These are phyloP conservation scores for Lotmaria passim DNA, from an alignment of 208 protist genomes.

Conservation along the genomic window DNA sequence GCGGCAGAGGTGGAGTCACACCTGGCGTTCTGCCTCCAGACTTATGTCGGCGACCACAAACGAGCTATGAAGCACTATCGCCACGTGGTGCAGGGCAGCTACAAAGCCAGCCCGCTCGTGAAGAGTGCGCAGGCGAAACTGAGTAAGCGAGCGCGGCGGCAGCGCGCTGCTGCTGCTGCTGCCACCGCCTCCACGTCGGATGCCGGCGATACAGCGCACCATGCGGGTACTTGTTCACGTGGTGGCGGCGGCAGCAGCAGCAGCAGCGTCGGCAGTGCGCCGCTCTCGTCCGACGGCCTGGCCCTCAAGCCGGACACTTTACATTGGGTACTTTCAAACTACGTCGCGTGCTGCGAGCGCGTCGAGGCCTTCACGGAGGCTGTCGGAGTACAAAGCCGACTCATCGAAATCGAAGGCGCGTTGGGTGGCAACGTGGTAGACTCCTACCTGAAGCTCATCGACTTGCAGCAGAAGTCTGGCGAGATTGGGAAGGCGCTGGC, in stretches of 20 bases:
- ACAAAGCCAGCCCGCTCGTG: slow-evolving; percentile 9
- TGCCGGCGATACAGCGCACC: not conserved
- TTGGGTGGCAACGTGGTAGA: slow-evolving; percentile 46
- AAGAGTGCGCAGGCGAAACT: slow-evolving; percentile 27
- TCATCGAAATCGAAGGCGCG: slow-evolving; percentile 60
- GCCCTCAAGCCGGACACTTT: slow-evolving; percentile 51
- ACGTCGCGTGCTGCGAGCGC: slow-evolving; percentile 71
- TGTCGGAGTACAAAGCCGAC: slow-evolving; percentile 50
- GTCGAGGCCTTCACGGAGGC: slow-evolving; percentile 52
- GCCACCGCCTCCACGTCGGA: not conserved
- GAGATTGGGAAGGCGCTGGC: slow-evolving; percentile 58
- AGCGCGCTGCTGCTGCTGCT: slow-evolving; percentile 18
- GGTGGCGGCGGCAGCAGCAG: not conserved
- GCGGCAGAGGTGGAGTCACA: slow-evolving; percentile 66
- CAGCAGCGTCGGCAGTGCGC: not conserved
- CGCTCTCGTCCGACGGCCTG: slow-evolving; percentile 12
- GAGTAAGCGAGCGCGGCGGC: slow-evolving; percentile 23
- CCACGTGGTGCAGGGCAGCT: slow-evolving; percentile 32
- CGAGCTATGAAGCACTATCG: slow-evolving; percentile 73
- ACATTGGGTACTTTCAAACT: slow-evolving; percentile 73
- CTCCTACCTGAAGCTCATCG: slow-evolving; percentile 60
- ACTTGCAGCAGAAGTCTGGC: slow-evolving; percentile 43
- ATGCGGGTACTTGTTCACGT: not conserved
- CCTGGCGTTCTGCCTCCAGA: slow-evolving; percentile 74
- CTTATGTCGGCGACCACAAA: slow-evolving; percentile 69